These are phyloP conservation scores for Cercospora beticola DNA, from an alignment of 2,329 filamentous ascomycete genomes.

Conservation along the genomic window DNA sequence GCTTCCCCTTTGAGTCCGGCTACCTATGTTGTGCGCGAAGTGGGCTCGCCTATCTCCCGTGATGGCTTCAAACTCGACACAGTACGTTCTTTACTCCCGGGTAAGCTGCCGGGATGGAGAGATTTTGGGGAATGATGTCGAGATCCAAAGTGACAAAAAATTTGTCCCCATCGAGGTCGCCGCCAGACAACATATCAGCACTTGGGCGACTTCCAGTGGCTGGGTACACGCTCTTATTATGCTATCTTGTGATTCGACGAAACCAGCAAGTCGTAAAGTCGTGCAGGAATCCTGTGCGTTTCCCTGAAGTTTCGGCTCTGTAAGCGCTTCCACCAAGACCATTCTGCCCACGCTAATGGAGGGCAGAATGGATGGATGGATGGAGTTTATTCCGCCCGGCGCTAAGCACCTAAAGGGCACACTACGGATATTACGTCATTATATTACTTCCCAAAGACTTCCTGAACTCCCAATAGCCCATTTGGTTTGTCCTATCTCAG, in stretches of 20 bases:
- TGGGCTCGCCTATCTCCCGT: constrained; percentile 11
- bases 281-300: neutral
- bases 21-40: neutral
- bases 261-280: neutral
- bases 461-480: no score
- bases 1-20: no score
- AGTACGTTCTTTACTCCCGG: constrained; percentile 10
- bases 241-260: neutral
- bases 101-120: constrained; percentile 7
- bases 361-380: no score
- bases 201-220: constrained; percentile 11
- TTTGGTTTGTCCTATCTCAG: no score
- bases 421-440: no score
- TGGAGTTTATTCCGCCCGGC: no score
- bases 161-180: constrained; percentile 15
- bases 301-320: neutral
- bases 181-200: constrained; percentile 18
- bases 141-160: constrained; percentile 18
- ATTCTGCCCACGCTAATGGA: neutral
- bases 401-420: no score
- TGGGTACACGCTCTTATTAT: constrained; percentile 5
- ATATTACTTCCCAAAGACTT: no score
- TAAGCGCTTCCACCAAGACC: neutral
- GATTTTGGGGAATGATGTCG: constrained; percentile 13
- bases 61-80: constrained; percentile 7